These are phyloP conservation scores for Chalciporus sphaerocephalus DNA, from an alignment of 768 basidiomycete species.

Conservation along the genomic window DNA sequence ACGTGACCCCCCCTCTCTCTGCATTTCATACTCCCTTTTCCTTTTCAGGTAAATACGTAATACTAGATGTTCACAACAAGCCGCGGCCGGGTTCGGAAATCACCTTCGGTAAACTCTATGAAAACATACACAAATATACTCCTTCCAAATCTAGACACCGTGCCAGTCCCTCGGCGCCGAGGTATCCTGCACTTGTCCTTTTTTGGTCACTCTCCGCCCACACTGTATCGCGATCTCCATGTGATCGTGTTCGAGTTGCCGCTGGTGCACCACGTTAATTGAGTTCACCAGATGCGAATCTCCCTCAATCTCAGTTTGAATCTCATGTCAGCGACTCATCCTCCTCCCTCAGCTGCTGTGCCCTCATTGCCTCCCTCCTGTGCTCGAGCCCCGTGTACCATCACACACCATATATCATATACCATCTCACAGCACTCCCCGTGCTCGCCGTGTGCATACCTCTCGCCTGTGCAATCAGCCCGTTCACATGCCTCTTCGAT, in stretches of 20 bases:
- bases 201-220: slow-evolving; percentile 31
- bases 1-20: slow-evolving; percentile 30
- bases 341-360: slow-evolving; percentile 17
- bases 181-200: slow-evolving; percentile 29
- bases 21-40: slow-evolving; percentile 33
- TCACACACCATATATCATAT: no score
- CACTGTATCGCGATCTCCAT: slow-evolving; percentile 31
- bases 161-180: slow-evolving; percentile 42
- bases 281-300: slow-evolving; percentile 23
- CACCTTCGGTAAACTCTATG: slow-evolving; percentile 33
- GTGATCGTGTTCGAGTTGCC: slow-evolving; percentile 32
- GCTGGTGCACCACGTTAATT: slow-evolving; percentile 29
- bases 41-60: slow-evolving; percentile 30
- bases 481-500: slow-evolving; percentile 15
- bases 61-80: slow-evolving; percentile 31
- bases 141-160: slow-evolving; percentile 18
- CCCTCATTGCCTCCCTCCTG: slow-evolving; percentile 25
- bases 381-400: background rate
- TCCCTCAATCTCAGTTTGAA: slow-evolving; percentile 26
- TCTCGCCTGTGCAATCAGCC: background rate
- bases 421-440: background rate
- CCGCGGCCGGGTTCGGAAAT: slow-evolving; percentile 39
- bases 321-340: slow-evolving; percentile 27
- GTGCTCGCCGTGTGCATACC: background rate
- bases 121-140: slow-evolving; percentile 22